Evolutionary conservation across 1,284 basidiomycete species (phyloP), one percentile per base, ranked within the genome.

Genomic region (Pseudozyma sp.): DNA sequence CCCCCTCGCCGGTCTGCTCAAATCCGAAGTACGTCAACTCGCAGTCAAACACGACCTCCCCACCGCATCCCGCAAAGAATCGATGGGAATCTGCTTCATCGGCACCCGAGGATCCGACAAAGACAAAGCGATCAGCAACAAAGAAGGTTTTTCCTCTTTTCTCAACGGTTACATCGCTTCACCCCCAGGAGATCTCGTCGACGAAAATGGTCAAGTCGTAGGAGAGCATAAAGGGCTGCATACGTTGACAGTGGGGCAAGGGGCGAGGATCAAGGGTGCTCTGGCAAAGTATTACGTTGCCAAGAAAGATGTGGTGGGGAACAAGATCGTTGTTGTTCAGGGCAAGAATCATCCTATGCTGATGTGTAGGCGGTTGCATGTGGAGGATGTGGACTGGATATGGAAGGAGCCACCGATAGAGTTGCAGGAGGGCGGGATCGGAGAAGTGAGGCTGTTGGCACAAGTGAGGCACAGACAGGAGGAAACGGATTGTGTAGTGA

Each of bases 81-180:
- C 93, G 85, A 96, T 97, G 92, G 96, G 96, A 0, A 89, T 98
- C n/a, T 98, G 96, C 83, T 98, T 98, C 77, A 91, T 98, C 9
- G 96, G 95, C 31, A 67, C 83, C n/a, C 71, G 83, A 2, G 95
- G 85, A 0, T 63, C 61, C 19, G 55, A 70, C 49, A 31, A 6
- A 31, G 56, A 38, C 25, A 60, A 64, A 11, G 42, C 45, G 1
- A 25, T 61, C 4, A 57, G 53, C 36, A 65, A 70, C 36, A 66
- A 42, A 6, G 48, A 66, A n/a, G 73, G 63, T 2, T 77, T 74
- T 47, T 65, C 45, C 8, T 42, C 59, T 9, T 73, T 67, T 50
- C 66, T 69, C 48, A 56, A 91, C 1, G 89, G 92, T 56, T 98
- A 97, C 80, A 89, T 96, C 11, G 84, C 88, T 0, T 88, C 91